Percentiles rank a stretch among this genome's conserved stretches.
Conservation (phyloP, 306 rosid genomes). For the Crotalaria pallida region DNA sequence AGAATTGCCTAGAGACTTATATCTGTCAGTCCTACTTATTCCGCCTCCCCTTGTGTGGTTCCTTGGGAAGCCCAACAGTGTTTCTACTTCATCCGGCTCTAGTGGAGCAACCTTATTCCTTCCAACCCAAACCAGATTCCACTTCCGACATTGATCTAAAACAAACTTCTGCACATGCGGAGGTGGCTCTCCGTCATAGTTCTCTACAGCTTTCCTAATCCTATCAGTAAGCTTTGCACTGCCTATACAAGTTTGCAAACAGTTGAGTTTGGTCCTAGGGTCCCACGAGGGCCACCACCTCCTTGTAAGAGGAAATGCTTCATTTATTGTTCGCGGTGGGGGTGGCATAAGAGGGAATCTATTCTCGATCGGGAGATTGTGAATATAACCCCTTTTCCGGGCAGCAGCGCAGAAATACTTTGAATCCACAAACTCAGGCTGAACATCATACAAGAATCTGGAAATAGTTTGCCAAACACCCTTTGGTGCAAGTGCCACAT, state of each 20-base stretch:
- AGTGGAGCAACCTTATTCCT: constrained; percentile 91
- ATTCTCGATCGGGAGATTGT: constrained; percentile 72
- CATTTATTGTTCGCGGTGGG: constrained; percentile 66
- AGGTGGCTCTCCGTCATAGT: constrained; percentile 53
- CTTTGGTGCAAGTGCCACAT: constrained; percentile 90
- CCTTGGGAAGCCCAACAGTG: constrained; percentile 80
- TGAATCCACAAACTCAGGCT: constrained; percentile 92
- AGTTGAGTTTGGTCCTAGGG: constrained; percentile 59
- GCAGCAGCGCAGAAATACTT: constrained; percentile 87
- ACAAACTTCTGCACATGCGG: constrained; percentile 48
- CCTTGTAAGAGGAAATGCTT: constrained; percentile 78
- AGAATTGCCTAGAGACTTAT: constrained; percentile 91
- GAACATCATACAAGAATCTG: constrained; percentile 66
- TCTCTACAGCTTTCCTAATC: constrained; percentile 69
- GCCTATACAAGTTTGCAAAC: constrained; percentile 68
- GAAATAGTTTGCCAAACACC: constrained; percentile 95
- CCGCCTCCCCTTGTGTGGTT: constrained; percentile 99
- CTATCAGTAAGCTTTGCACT: constrained; percentile 75
- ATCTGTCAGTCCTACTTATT: constrained; percentile 87
- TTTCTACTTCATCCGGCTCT: constrained; percentile 89
- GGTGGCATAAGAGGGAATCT: constrained; percentile 80
- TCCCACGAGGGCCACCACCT: constrained; percentile 99
- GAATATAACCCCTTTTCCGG: constrained; percentile 88
- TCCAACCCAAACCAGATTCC: constrained; percentile 99
- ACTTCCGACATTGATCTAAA: constrained; percentile 71